A percentile compares a stretch with the other conserved stretches of the same genome.
phyloP scores from a whole-genome alignment of 345 rosid genomes.

The Hibiscus tridactylites region DNA sequence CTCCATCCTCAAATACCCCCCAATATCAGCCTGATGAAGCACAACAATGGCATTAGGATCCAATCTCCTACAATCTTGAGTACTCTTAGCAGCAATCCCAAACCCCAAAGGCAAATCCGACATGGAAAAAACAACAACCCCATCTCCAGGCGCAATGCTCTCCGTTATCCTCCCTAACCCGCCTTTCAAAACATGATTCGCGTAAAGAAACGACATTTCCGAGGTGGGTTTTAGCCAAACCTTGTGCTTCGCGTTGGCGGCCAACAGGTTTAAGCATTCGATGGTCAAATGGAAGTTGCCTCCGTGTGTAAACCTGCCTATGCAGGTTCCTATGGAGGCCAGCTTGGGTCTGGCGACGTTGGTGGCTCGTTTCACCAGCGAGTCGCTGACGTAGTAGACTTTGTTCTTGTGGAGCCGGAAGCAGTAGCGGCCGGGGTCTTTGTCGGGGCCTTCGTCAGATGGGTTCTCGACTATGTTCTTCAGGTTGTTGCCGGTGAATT shows the following conservation, averaged over 20 bases:
- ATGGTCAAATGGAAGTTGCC: slow-evolving; percentile 73
- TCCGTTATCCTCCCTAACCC: slow-evolving; percentile 91
- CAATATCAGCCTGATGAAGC: slow-evolving; percentile 5
- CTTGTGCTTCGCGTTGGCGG: slow-evolving; percentile 79
- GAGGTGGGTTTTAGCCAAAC: slow-evolving; percentile 95
- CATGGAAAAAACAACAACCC: slow-evolving; percentile 90
- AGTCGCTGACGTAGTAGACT: slow-evolving; percentile 75
- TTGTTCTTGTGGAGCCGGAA: slow-evolving; percentile 82
- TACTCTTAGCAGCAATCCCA: neutral
- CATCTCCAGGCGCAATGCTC: slow-evolving; percentile 68
- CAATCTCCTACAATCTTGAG: neutral
- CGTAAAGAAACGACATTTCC: slow-evolving; percentile 94
- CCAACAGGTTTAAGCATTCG: slow-evolving; percentile 50
- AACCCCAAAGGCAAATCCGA: slow-evolving; percentile 24
- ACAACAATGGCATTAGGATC: slow-evolving; percentile 3
- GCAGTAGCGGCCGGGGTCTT: slow-evolving; percentile 66
- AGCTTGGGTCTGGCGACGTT: slow-evolving; percentile 56
- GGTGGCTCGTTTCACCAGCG: slow-evolving; percentile 79
- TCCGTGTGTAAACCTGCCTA: slow-evolving; percentile 80
- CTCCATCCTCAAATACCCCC: slow-evolving; percentile 1
- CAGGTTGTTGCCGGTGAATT: slow-evolving; percentile 80
- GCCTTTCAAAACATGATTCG: slow-evolving; percentile 89
- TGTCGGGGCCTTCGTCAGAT: slow-evolving; percentile 79
- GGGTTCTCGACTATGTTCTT: slow-evolving; percentile 86
- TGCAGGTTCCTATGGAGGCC: slow-evolving; percentile 70